Percentiles rank a stretch among this genome's conserved stretches.
Evolutionary conservation across 1,284 basidiomycete genomes (phyloP).

Genomic region (Ganoderma meredithae): DNA sequence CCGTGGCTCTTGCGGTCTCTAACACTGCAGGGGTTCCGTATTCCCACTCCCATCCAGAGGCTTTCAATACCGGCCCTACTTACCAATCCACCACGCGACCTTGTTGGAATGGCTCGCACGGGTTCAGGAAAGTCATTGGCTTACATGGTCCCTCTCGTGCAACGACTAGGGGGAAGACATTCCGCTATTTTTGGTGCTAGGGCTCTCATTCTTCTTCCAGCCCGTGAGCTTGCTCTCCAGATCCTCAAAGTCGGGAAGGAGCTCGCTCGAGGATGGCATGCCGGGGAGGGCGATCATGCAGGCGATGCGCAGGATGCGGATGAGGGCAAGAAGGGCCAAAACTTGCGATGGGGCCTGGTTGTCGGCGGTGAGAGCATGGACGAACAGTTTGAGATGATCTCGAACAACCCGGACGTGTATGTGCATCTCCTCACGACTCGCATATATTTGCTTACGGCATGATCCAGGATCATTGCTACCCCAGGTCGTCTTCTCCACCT

Average conservation of each 20-base stretch:
- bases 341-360: slow-evolving; percentile 90
- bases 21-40: slow-evolving; percentile 92
- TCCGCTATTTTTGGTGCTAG: slow-evolving; percentile 85
- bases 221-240: slow-evolving; percentile 94
- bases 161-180: slow-evolving; percentile 86
- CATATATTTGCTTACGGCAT: slow-evolving; percentile 26
- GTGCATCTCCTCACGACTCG: slow-evolving; percentile 43
- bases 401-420: slow-evolving; percentile 93
- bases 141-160: slow-evolving; percentile 93
- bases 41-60: slow-evolving; percentile 97
- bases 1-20: slow-evolving; percentile 87
- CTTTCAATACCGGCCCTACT: slow-evolving; percentile 89
- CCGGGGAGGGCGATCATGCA: slow-evolving; percentile 65
- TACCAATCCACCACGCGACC: slow-evolving; percentile 87
- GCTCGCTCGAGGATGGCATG: slow-evolving; percentile 81
- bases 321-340: slow-evolving; percentile 68
- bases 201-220: slow-evolving; percentile 90
- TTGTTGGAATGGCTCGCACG: slow-evolving; percentile 98
- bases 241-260: slow-evolving; percentile 96
- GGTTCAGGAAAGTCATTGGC: slow-evolving; percentile 98
- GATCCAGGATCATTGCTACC: slow-evolving; percentile 89
- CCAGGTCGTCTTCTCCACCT: slow-evolving; percentile 97
- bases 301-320: slow-evolving; percentile 66
- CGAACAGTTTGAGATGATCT: slow-evolving; percentile 96
- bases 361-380: slow-evolving; percentile 97